These are phyloP conservation scores for Phialocephala sp. DNA, from an alignment of 2,329 filamentous ascomycete species.

Conservation along the genomic window DNA sequence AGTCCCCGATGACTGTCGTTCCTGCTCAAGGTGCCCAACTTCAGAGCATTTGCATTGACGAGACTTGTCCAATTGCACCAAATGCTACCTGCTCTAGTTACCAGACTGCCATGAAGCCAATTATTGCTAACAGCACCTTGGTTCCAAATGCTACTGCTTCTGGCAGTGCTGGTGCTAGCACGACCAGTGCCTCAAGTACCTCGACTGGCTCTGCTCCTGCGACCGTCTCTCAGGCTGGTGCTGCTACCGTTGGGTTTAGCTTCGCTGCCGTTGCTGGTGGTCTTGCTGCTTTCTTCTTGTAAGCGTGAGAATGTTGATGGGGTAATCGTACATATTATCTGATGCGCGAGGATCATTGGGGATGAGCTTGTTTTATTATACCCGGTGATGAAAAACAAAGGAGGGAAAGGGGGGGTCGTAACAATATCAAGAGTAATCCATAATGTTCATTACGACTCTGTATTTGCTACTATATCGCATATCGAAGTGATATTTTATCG, in stretches of 20 bases:
- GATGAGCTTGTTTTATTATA: no score
- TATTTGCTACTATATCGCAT: neutral
- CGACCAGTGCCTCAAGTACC: constrained; percentile 5
- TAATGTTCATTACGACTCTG: neutral
- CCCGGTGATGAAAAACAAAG: neutral
- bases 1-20: constrained; percentile 52
- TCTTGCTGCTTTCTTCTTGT: constrained; percentile 31
- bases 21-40: constrained; percentile 52
- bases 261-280: constrained; percentile 32
- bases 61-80: constrained; percentile 53
- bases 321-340: neutral
- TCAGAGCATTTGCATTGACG: constrained; percentile 61
- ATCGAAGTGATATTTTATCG: neutral
- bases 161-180: constrained; percentile 12
- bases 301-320: neutral
- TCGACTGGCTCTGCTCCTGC: constrained; percentile 3
- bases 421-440: constrained; percentile 9
- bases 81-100: constrained; percentile 55
- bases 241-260: constrained; percentile 27
- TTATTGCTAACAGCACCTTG: constrained; percentile 24
- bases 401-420: neutral
- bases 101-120: constrained; percentile 33
- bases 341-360: neutral
- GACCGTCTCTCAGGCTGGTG: constrained; percentile 22
- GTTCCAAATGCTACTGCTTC: constrained; percentile 15